Base-by-base conservation (phyloP, 192 early-diverging fungal genomes). In the Funneliformis mosseae region DNA sequence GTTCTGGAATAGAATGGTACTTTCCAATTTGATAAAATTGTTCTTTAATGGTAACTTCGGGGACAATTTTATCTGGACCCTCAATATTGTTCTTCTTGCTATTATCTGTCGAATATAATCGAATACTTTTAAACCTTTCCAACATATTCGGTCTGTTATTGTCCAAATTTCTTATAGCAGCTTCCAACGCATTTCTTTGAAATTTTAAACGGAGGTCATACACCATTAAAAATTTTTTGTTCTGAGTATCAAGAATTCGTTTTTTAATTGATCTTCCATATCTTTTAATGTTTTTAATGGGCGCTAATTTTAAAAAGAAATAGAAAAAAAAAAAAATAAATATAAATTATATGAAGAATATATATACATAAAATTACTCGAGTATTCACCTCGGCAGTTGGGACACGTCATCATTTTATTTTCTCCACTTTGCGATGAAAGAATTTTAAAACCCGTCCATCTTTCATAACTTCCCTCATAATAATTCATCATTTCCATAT, bases 401-500 rank as follows among this genome's bases (percentile, higher is more conserved):
- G 50, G 50, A 55, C 50, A 55, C 6, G 50, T 55, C 50, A 18
- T 55, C 5, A 55, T 55, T 55, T 16, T 55, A 18, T 55, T 55
- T 55, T 55, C 50, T 55, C 50, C 50, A 3, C 16, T 21, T 55
- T 55, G 14, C 5, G 50, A 55, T 21, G 50, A 55, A 55, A 55
- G 50, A 14, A 55, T 21, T 6, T 21, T 18, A 55, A 55, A 5
- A 1, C 5, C 18, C 6, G 50, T 55, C 50, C 50, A 55, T 21
- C 18, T 55, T 55, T 16, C 18, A 10, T 55, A 18, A 55, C 6
- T 18, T 55, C 50, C 50, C 6, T 55, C 14, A 55, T 55, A 55
- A 55, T 55, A 55, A 5, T 55, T 55, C 16, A 21, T 18, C 39
- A 41, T 23, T 14, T 59, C 83, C 81, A 90, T 83, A 45, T 83